These are phyloP conservation scores for Volutella citrinella DNA, from an alignment of 2,329 filamentous ascomycete genomes.

Conservation along the genomic window DNA sequence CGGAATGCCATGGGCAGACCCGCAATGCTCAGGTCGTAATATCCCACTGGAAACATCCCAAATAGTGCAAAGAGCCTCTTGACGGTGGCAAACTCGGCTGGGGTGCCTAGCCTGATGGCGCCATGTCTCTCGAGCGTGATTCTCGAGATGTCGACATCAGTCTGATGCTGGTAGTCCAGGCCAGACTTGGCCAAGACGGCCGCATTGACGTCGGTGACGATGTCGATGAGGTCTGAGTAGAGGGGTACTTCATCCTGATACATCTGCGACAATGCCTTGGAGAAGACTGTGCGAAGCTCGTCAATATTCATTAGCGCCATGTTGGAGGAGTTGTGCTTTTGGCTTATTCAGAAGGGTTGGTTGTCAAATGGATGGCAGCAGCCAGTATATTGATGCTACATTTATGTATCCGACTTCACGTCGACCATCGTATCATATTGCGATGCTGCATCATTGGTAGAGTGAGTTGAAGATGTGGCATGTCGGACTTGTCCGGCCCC, in stretches of 20 bases:
- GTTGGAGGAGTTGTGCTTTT: too few species aligned
- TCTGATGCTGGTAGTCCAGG: slow-evolving; percentile 13
- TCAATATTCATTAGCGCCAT: too few species aligned
- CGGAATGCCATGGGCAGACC: slow-evolving; percentile 48
- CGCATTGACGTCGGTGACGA: slow-evolving; percentile 17
- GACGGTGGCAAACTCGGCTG: slow-evolving; percentile 40
- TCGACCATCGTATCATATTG: too few species aligned
- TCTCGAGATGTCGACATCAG: slow-evolving; percentile 12
- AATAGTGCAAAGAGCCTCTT: slow-evolving; percentile 43
- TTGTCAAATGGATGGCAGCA: too few species aligned
- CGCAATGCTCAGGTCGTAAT: slow-evolving; percentile 45
- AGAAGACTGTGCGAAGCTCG: slow-evolving; percentile 18
- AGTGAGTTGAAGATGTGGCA: too few species aligned
- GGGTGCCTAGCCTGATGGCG: slow-evolving; percentile 45
- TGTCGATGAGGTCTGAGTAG: slow-evolving; percentile 17
- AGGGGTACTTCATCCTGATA: slow-evolving; percentile 21
- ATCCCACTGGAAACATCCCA: slow-evolving; percentile 47
- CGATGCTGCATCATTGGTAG: too few species aligned
- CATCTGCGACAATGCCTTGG: slow-evolving; percentile 21
- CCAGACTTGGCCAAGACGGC: slow-evolving; percentile 8
- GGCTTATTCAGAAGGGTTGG: too few species aligned
- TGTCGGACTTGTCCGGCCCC: too few species aligned
- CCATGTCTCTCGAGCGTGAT: slow-evolving; percentile 36
- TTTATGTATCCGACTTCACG: too few species aligned
- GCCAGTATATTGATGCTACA: too few species aligned